Evolutionary conservation across 225 moss, liverwort and hornwort species (phyloP), one percentile per base, ranked within the genome.

Genomic region (Physcomitrellopsis africana): DNA sequence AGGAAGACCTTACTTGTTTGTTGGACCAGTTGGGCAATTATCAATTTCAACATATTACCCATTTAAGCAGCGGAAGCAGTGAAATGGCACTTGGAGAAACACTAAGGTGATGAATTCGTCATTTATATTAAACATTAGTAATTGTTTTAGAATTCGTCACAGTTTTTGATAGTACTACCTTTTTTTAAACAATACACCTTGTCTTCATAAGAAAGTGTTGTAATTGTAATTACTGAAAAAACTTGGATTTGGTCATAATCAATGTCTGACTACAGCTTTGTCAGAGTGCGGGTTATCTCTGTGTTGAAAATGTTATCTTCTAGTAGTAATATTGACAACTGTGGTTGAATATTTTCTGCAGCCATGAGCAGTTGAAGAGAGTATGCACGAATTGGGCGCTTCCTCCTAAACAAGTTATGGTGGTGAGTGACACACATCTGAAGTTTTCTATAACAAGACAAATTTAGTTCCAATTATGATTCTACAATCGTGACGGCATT

Each of bases 11-110:
- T 19, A 66, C 86, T 37, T 88, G 86, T 71, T 85, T 94, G 32
- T 70, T 82, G 71, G 94, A 92, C 54, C 90, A 94, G 72, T 83
- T 92, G 57, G 94, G 92, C 10, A 94, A 94, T 71, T 90, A 81
- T 58, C 83, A 87, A 77, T 92, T 94, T 72, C 88, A 87, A 73
- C 79, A 81, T 51, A 29, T 92, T 45, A 82, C 65, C 16, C 71
- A 84, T 58, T 79, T 86, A 26, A 77, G 83, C 62, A 32, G 79
- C 32, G 81, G 70, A 44, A 74, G 67, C 45, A 81, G 81, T 41
- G 82, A 58, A 20, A 24, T 43, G 23, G 70, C 65, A 69, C 22
- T 46, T 73, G 86, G 86, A 76, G 84, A 86, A 74, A 68, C 81
- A 68, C 65, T 89, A 24, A 89, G 89, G 89, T 89, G 76, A 79